Conservation (phyloP, 768 basidiomycete species). For the Candolleomyces efflorescens region DNA sequence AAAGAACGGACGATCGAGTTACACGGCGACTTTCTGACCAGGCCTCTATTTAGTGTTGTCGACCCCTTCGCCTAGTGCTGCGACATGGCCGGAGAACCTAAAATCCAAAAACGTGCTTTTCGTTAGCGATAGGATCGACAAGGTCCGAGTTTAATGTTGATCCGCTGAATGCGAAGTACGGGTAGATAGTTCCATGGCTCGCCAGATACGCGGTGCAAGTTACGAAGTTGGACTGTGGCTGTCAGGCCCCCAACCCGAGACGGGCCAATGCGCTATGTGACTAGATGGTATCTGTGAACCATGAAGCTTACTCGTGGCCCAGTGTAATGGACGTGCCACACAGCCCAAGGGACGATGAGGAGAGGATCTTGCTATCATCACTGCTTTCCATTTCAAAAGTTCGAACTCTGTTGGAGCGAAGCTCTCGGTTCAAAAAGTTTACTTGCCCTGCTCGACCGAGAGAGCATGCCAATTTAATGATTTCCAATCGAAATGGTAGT, state of each 20-base stretch:
- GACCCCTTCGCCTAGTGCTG: constrained; percentile 28
- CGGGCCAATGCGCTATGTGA: neutral
- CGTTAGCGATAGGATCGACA: neutral
- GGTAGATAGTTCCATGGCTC: neutral
- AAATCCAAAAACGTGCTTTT: neutral
- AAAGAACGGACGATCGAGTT: constrained; percentile 3
- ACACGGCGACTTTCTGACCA: constrained; percentile 33
- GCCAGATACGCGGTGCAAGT: neutral
- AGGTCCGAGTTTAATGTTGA: neutral
- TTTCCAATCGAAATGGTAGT: too few relatives aligned
- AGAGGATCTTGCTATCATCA: too few relatives aligned
- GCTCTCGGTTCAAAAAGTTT: too few relatives aligned
- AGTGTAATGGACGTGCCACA: constrained; percentile 42
- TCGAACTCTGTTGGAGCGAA: too few relatives aligned
- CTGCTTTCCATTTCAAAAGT: too few relatives aligned
- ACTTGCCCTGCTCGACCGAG: too few relatives aligned
- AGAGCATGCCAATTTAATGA: too few relatives aligned
- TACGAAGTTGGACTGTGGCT: too few relatives aligned
- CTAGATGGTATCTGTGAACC: neutral
- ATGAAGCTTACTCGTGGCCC: constrained; percentile 38
- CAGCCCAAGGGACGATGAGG: too few relatives aligned
- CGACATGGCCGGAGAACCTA: constrained; percentile 33
- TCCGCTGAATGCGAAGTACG: neutral
- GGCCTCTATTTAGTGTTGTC: constrained; percentile 27
- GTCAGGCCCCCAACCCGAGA: too few relatives aligned